A percentile compares a stretch with the other conserved stretches of the same genome.
These are phyloP conservation scores for Vitis hybrid DNA, from an alignment of 177 flowering plant genomes.

Conservation along the genomic window DNA sequence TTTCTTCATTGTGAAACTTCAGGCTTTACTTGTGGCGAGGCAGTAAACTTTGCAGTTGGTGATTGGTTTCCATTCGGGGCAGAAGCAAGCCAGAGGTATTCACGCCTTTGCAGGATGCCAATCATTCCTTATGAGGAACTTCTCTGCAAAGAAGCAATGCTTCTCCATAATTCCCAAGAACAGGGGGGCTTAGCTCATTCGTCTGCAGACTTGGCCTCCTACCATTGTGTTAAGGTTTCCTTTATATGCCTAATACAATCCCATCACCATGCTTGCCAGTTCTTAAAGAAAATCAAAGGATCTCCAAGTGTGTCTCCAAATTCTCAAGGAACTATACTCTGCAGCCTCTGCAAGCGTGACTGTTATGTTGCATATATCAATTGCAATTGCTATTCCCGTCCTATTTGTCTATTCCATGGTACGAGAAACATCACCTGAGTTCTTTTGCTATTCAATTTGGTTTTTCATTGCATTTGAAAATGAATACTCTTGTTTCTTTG, in stretches of 20 bases:
- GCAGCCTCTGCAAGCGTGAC: conserved; percentile 23
- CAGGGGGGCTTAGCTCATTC: background rate
- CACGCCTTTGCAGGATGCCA: conserved; percentile 12
- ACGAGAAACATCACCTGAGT: background rate
- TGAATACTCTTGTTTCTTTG: background rate
- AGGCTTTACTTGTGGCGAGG: conserved; percentile 38
- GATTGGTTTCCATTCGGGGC: conserved; percentile 34
- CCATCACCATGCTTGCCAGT: conserved; percentile 7
- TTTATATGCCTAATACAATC: conserved; percentile 12
- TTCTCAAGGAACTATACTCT: conserved; percentile 20
- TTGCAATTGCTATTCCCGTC: conserved; percentile 4
- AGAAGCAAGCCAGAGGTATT: conserved; percentile 19
- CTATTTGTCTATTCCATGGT: conserved; percentile 19
- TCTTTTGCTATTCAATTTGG: background rate
- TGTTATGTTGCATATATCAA: conserved; percentile 15
- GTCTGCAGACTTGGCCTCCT: background rate
- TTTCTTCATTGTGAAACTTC: background rate
- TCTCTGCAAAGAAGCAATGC: conserved; percentile 32
- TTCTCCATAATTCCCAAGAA: conserved; percentile 1
- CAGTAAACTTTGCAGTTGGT: conserved; percentile 29
- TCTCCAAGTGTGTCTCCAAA: background rate
- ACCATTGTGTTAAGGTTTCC: conserved; percentile 9
- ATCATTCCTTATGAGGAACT: conserved; percentile 31
- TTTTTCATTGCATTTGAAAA: background rate
- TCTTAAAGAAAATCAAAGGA: background rate